These are phyloP conservation scores for Russula griseocarnosa DNA, from an alignment of 768 basidiomycete species.

Conservation along the genomic window DNA sequence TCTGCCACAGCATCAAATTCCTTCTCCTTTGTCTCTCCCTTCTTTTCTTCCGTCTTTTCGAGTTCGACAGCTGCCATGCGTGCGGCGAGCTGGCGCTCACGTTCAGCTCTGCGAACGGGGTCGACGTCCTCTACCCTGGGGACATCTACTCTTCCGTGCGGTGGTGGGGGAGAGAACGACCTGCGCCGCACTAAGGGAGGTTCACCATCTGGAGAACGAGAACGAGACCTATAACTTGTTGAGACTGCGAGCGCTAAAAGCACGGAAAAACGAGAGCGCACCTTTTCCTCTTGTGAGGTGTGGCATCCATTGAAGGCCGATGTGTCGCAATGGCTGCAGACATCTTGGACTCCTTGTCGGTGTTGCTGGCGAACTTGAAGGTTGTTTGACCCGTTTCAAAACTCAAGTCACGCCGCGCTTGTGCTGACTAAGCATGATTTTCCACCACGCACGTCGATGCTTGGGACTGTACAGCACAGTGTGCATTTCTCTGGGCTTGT, in stretches of 20 bases:
- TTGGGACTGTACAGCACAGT: too few relatives aligned
- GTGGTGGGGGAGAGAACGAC: conserved; percentile 39
- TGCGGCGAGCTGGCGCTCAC: conserved; percentile 75
- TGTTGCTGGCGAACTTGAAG: conserved; percentile 4
- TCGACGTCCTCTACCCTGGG: conserved; percentile 68
- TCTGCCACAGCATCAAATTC: conserved; percentile 75
- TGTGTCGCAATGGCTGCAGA: conserved; percentile 16
- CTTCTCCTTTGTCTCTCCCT: conserved; percentile 37
- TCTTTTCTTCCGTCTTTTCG: conserved; percentile 47
- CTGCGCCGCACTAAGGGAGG: conserved; percentile 44
- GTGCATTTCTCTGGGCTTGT: too few relatives aligned
- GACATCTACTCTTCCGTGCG: conserved; percentile 35
- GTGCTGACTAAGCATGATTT: conserved; percentile 21
- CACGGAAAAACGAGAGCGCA: neutral
- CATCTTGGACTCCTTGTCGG: conserved; percentile 11
- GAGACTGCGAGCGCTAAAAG: neutral
- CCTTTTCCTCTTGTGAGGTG: conserved; percentile 27
- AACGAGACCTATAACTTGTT: conserved; percentile 33
- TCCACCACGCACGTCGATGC: too few relatives aligned
- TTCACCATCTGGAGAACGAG: conserved; percentile 35
- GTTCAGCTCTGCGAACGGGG: conserved; percentile 67
- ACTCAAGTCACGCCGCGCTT: neutral
- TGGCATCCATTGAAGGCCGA: neutral
- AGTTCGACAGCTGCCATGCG: conserved; percentile 66
- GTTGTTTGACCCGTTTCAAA: too few relatives aligned